These are phyloP conservation scores for Phytophthora hybrid DNA, from an alignment of 352 stramenopile species.

Conservation along the genomic window DNA sequence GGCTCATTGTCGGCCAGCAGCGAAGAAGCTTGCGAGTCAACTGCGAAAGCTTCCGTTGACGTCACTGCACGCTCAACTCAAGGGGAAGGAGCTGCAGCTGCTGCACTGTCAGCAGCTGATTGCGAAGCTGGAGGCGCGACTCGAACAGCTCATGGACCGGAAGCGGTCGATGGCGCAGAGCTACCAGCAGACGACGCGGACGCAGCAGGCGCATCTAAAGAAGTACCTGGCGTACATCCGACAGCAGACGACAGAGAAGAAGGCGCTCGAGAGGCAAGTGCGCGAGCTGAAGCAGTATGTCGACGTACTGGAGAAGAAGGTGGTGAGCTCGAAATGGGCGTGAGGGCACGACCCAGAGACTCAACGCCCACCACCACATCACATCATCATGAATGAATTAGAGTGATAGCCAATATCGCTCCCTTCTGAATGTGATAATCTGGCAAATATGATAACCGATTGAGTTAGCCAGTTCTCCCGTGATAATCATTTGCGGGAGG, in stretches of 20 bases:
- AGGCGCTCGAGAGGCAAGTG: conserved; percentile 28
- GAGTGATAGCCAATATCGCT: too few species aligned
- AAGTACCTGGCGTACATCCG: conserved; percentile 46
- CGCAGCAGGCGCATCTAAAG: conserved; percentile 49
- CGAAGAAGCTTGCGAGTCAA: conserved; percentile 17
- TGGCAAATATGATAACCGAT: too few species aligned
- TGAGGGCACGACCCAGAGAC: too few species aligned
- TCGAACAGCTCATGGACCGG: conserved; percentile 30
- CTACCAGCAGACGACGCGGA: conserved; percentile 41
- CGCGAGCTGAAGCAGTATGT: conserved; percentile 34
- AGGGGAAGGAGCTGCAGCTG: conserved; percentile 46
- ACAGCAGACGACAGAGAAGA: conserved; percentile 40
- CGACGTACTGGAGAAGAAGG: conserved; percentile 44
- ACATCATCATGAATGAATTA: too few species aligned
- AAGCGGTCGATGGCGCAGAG: conserved; percentile 36
- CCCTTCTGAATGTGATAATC: too few species aligned
- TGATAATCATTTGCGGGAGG: too few species aligned
- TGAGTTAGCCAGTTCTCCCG: too few species aligned
- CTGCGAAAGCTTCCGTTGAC: conserved; percentile 45
- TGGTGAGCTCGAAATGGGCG: conserved; percentile 6
- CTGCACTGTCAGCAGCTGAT: conserved; percentile 39
- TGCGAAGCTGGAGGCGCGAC: conserved; percentile 39
- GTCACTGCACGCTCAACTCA: conserved; percentile 50
- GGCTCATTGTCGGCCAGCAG: background rate
- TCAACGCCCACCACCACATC: too few species aligned